phyloP scores from a whole-genome alignment of 768 basidiomycete genomes.

The Trichaptum fuscoviolaceum region DNA sequence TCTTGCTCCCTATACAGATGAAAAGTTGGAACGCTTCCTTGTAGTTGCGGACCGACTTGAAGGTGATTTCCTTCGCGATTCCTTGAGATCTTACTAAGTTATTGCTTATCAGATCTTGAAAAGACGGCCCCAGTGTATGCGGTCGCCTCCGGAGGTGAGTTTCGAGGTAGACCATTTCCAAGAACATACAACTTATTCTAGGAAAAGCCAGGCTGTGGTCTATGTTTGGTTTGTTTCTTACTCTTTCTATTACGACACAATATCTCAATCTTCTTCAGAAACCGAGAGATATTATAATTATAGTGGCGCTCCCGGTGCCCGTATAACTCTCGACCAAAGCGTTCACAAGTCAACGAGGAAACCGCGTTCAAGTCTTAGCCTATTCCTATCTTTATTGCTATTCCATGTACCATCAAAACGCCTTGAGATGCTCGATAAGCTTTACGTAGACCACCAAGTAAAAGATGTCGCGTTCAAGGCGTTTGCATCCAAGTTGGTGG shows the following conservation, averaged over 20 bases:
- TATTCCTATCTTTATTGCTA: slow-evolving; percentile 34
- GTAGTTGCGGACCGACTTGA: background rate
- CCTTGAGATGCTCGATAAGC: slow-evolving; percentile 36
- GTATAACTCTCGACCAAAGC: slow-evolving; percentile 31
- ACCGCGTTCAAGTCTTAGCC: slow-evolving; percentile 33
- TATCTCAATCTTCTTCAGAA: slow-evolving; percentile 17
- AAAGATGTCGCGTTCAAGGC: slow-evolving; percentile 37
- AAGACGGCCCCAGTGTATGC: background rate
- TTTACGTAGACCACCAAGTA: slow-evolving; percentile 45
- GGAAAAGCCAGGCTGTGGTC: background rate
- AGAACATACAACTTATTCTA: background rate
- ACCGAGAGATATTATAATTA: slow-evolving; percentile 36
- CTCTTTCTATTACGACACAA: background rate
- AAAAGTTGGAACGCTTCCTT: background rate
- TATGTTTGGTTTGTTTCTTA: background rate
- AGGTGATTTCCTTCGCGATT: no score
- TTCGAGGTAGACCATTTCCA: background rate
- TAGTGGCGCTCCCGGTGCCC: slow-evolving; percentile 38
- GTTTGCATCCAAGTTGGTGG: slow-evolving; percentile 38
- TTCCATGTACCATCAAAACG: slow-evolving; percentile 48
- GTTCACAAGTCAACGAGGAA: slow-evolving; percentile 25
- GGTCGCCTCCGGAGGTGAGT: background rate
- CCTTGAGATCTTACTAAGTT: no score
- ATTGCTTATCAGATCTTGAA: background rate
- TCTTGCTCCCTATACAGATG: background rate